A percentile compares a stretch with the other conserved stretches of the same genome.
These are phyloP conservation scores for Xylaria flabelliformis DNA, from an alignment of 495 filamentous ascomycete species.

Conservation along the genomic window DNA sequence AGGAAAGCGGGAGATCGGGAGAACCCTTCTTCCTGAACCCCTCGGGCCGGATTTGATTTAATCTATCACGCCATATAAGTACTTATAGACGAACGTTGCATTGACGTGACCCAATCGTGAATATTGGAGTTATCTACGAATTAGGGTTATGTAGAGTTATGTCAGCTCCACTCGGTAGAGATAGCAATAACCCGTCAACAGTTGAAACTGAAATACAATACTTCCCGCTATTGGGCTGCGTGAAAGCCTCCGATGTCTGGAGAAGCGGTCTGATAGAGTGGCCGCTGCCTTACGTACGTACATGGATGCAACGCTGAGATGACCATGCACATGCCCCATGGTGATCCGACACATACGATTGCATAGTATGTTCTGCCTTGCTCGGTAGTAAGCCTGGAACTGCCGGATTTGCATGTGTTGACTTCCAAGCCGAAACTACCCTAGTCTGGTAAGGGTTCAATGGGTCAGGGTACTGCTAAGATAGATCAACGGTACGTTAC, in stretches of 20 bases:
- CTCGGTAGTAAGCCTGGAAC: constrained; percentile 13
- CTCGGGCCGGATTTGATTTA: constrained; percentile 12
- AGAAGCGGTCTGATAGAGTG: neutral
- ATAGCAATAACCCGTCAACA: neutral
- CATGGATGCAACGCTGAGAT: constrained; percentile 7
- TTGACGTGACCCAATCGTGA: constrained; percentile 9
- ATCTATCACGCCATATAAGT: constrained; percentile 10
- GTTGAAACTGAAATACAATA: constrained; percentile 16
- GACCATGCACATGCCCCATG: constrained; percentile 4
- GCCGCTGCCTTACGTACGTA: neutral
- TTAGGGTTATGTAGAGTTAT: constrained; percentile 17
- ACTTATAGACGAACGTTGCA: constrained; percentile 4
- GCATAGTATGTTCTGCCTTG: constrained; percentile 3
- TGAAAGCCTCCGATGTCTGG: neutral
- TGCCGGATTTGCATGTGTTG: neutral
- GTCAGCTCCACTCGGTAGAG: constrained; percentile 13
- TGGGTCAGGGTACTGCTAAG: constrained; percentile 10
- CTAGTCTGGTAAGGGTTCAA: neutral
- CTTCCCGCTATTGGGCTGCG: neutral
- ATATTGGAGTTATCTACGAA: constrained; percentile 13
- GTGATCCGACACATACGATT: constrained; percentile 1
- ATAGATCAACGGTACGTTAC: neutral
- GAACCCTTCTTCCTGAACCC: constrained; percentile 9
- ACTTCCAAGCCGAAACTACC: neutral
- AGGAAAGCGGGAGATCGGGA: constrained; percentile 48